Conservation (phyloP, 306 rosid genomes). For the Dalbergia oliveri region DNA sequence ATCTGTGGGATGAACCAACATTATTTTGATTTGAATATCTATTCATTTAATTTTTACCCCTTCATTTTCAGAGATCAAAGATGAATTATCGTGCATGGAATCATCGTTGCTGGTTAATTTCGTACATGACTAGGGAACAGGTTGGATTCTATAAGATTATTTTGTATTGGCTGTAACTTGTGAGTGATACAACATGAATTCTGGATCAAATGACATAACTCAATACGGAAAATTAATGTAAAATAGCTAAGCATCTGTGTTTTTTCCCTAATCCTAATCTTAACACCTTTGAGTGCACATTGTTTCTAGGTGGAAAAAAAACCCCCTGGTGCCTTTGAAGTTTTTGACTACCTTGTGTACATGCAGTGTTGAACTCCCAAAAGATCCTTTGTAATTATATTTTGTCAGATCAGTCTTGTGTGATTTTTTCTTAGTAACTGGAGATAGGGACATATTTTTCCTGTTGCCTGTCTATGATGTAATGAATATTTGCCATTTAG, state of each 20-base stretch:
- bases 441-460: neutral
- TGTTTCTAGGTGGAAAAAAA: neutral
- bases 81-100: slow-evolving; percentile 99
- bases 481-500: slow-evolving; percentile 31
- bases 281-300: neutral
- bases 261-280: neutral
- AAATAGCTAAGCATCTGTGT: neutral
- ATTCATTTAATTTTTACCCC: slow-evolving; percentile 35
- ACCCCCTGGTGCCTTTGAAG: neutral
- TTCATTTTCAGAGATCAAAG: slow-evolving; percentile 74
- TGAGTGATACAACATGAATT: neutral
- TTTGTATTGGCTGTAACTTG: neutral
- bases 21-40: slow-evolving; percentile 33
- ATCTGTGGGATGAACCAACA: slow-evolving; percentile 14
- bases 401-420: neutral
- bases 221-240: neutral
- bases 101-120: slow-evolving; percentile 85
- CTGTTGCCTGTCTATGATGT: neutral
- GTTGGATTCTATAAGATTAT: slow-evolving; percentile 47
- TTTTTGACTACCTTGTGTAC: neutral
- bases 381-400: slow-evolving; percentile 8
- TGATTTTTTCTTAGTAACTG: slow-evolving; percentile 6
- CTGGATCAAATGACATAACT: slow-evolving; percentile 5
- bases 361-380: slow-evolving; percentile 4
- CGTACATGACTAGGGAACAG: slow-evolving; percentile 75